phyloP scores from a whole-genome alignment of 495 filamentous ascomycete species.

The Hypoxylon fuscum region DNA sequence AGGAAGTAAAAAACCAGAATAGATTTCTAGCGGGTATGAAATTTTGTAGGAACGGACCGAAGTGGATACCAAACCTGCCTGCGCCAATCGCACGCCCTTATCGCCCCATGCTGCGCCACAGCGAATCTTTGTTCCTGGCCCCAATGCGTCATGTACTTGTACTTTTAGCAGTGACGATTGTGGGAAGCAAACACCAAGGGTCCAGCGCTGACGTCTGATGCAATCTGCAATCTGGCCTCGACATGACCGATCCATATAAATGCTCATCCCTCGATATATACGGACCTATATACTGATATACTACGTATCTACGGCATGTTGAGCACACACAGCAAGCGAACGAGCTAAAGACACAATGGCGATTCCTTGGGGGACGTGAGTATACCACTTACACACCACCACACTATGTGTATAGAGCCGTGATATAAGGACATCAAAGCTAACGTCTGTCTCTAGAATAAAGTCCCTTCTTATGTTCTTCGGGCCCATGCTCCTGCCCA shows the following conservation, averaged over 20 bases:
- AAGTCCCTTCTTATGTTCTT: constrained; percentile 85
- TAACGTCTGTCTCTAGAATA: constrained; percentile 57
- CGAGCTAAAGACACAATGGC: constrained; percentile 43
- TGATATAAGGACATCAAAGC: background rate
- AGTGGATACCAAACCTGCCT: constrained; percentile 2
- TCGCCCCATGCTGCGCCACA: background rate
- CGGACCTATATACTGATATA: background rate
- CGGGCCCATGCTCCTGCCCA: constrained; percentile 83
- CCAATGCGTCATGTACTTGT: constrained; percentile 18
- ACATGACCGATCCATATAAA: background rate
- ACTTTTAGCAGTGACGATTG: constrained; percentile 17
- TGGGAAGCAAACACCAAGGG: background rate
- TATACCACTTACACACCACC: constrained; percentile 16
- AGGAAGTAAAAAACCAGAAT: constrained; percentile 1
- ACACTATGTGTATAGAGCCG: no score
- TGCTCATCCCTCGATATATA: background rate
- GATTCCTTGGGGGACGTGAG: constrained; percentile 61
- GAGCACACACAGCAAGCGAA: constrained; percentile 6
- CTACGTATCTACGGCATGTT: constrained; percentile 26
- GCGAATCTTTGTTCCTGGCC: background rate
- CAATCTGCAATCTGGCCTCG: constrained; percentile 21
- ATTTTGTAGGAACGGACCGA: constrained; percentile 19
- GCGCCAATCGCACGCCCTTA: constrained; percentile 10
- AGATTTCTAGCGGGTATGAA: background rate
- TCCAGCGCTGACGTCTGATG: background rate